Evolutionary conservation across 1,284 basidiomycete species (phyloP).

Genomic region (Papiliotrema terrestris): DNA sequence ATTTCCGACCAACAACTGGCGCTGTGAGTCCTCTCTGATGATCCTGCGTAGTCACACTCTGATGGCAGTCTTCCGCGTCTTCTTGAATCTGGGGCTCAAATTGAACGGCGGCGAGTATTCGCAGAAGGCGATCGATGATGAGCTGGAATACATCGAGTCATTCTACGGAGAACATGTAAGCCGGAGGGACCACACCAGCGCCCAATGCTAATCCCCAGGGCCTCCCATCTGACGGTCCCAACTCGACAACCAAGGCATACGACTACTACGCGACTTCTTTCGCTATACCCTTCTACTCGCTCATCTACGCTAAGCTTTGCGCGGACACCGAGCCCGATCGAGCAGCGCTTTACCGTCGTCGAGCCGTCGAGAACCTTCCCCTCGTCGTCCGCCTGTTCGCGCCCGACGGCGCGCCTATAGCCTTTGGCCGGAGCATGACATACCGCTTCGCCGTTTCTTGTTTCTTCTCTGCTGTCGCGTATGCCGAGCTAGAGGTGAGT

Average conservation of each 20-base stretch:
- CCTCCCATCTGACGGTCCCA: slow-evolving; percentile 20
- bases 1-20: slow-evolving; percentile 30
- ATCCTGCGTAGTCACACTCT: background rate
- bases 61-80: slow-evolving; percentile 26
- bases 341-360: slow-evolving; percentile 11
- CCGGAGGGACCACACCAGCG: background rate
- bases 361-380: slow-evolving; percentile 16
- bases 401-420: slow-evolving; percentile 22
- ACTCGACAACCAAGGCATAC: slow-evolving; percentile 12
- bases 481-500: slow-evolving; percentile 18
- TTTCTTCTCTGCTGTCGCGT: slow-evolving; percentile 50
- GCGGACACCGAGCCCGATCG: slow-evolving; percentile 29
- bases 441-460: slow-evolving; percentile 54
- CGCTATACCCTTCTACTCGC: slow-evolving; percentile 32
- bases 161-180: slow-evolving; percentile 22
- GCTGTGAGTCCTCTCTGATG: slow-evolving; percentile 22
- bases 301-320: slow-evolving; percentile 24
- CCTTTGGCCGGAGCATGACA: slow-evolving; percentile 32
- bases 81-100: slow-evolving; percentile 28
- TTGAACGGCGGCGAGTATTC: slow-evolving; percentile 26
- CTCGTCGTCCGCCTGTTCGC: slow-evolving; percentile 22
- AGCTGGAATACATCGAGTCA: slow-evolving; percentile 23
- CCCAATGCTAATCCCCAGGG: slow-evolving; percentile 13
- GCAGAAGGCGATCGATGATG: slow-evolving; percentile 21
- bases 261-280: slow-evolving; percentile 33